Evolutionary conservation across 352 stramenopile species (phyloP), one percentile per base, ranked within the genome.

Genomic region (Pythium rishiriense): DNA sequence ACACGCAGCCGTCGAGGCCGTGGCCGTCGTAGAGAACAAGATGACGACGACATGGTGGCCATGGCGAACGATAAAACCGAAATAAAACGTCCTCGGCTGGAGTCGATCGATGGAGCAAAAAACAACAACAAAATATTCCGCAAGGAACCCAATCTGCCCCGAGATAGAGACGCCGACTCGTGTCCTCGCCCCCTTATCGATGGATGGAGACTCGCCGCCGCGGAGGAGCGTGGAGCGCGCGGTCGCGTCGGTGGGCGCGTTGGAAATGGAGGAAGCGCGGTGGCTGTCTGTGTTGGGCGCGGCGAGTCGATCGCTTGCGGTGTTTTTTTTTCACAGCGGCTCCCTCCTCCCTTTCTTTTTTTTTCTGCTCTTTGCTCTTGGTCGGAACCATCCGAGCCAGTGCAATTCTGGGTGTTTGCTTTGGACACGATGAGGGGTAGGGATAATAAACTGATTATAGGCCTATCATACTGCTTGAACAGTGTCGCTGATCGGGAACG

Each of bases 361-460:
- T 62, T 62, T 53, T 62, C n/a, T n/a, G n/a, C n/a, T n/a, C n/a
- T 62, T 42, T 62, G 54, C 42, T 49, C 31, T 21, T 25, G 49
- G n/a, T 45, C 42, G 42, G 6, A 24, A 1, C 4, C 53, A 60
- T 24, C 53, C 6, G 53, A 60, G 53, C 53, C 53, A 60, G 53
- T 60, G 53, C 53, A 59, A 59, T n/a, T 31, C 39, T 59, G 21
- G 51, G 25, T 22, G 37, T 28, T 50, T 46, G 47, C 22, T 7
- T 42, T 29, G 14, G 33, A 47, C 19, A n/a, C 41, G 8, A 47
- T 21, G n/a, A 14, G 48, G 48, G 26, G 15, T 55, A 35, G 48
- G 22, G 8, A 17, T 4, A n/a, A 43, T 43, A 4, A 17, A n/a
- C 11, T 24, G 0, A 12, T n/a, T 45, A 19, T 57, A 10, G 21